Conservation (phyloP, 2,329 filamentous ascomycete species). For the Niveomyces coronatus region DNA sequence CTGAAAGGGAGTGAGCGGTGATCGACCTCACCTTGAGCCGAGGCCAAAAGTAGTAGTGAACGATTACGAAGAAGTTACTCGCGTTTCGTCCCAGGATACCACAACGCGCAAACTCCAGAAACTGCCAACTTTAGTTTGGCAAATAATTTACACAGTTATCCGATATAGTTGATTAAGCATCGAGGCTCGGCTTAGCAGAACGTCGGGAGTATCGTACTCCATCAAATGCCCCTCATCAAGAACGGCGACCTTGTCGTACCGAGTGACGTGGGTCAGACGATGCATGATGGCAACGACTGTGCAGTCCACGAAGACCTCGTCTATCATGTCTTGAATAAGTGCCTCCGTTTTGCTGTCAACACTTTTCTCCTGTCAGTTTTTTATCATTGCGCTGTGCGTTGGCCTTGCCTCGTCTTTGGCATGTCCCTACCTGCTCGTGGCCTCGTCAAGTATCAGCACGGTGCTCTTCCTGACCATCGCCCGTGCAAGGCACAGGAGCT, state of each 20-base stretch:
- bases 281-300: constrained; percentile 40
- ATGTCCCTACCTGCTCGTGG: constrained; percentile 19
- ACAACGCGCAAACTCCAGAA: too few relatives aligned
- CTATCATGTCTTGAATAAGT: constrained; percentile 23
- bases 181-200: not conserved
- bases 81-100: too few relatives aligned
- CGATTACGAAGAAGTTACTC: too few relatives aligned
- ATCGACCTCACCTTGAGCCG: too few relatives aligned
- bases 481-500: constrained; percentile 30
- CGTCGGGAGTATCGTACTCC: not conserved
- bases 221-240: constrained; percentile 5
- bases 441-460: constrained; percentile 29
- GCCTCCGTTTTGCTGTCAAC: constrained; percentile 24
- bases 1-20: too few relatives aligned
- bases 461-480: constrained; percentile 24
- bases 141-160: not conserved
- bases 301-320: constrained; percentile 24
- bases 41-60: too few relatives aligned
- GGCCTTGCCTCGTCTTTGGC: too few relatives aligned
- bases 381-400: not conserved
- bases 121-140: too few relatives aligned
- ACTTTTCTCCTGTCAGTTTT: constrained; percentile 11
- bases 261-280: constrained; percentile 34
- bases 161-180: not conserved
- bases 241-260: constrained; percentile 50